Evolutionary conservation across 225 moss, liverwort and hornwort genomes (phyloP).

Genomic region (Bryum argenteum): DNA sequence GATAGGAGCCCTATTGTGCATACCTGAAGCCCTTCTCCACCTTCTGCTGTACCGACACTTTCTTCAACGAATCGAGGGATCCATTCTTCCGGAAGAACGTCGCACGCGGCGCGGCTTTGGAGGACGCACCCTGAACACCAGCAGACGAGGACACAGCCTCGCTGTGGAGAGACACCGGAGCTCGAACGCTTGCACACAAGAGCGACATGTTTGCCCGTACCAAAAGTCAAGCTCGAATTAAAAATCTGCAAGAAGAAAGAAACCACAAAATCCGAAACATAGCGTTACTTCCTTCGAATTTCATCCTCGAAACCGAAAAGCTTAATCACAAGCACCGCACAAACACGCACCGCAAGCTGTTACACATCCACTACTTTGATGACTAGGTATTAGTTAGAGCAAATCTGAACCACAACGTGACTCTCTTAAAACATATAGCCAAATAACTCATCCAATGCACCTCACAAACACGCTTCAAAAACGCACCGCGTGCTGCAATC

Average conservation of each 20-base stretch:
- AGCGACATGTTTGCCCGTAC: slow-evolving; percentile 39
- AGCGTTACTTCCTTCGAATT: neutral
- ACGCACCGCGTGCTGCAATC: too few species aligned
- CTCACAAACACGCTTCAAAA: too few species aligned
- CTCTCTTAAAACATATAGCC: too few species aligned
- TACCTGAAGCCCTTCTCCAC: slow-evolving; percentile 42
- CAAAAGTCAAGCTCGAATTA: neutral
- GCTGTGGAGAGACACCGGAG: slow-evolving; percentile 27
- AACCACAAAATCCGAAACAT: neutral
- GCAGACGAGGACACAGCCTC: slow-evolving; percentile 28
- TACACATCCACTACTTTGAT: too few species aligned
- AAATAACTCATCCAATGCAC: too few species aligned
- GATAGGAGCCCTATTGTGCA: slow-evolving; percentile 13
- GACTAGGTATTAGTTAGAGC: too few species aligned
- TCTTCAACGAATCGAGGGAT: slow-evolving; percentile 28
- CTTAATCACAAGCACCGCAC: too few species aligned
- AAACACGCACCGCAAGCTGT: too few species aligned
- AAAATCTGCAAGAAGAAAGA: slow-evolving; percentile 24
- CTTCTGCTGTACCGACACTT: slow-evolving; percentile 25
- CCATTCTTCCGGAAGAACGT: slow-evolving; percentile 27
- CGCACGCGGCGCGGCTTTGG: slow-evolving; percentile 25
- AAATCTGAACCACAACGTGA: too few species aligned
- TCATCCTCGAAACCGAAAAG: neutral
- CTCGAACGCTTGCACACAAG: slow-evolving; percentile 41
- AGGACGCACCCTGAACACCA: slow-evolving; percentile 8